Conservation (phyloP, 208 protist species). For the Trypanosoma theileri region DNA sequence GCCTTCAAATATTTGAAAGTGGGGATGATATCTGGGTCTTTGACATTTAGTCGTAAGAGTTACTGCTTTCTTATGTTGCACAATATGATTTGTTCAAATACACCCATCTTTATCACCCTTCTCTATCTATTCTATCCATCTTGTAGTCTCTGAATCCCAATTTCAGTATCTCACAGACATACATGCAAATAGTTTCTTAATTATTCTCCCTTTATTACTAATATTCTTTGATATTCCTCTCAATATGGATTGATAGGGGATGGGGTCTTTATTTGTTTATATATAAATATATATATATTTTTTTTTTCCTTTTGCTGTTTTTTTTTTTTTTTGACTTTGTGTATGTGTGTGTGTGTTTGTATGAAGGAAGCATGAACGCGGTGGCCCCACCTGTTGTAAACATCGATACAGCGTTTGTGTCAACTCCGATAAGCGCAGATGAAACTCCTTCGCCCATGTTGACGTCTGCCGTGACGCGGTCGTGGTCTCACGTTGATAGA, state of each 20-base stretch:
- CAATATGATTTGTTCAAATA: not conserved
- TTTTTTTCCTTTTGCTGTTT: slow-evolving; percentile 18
- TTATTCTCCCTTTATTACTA: not conserved
- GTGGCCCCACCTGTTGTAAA: slow-evolving; percentile 9
- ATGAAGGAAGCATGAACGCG: not conserved
- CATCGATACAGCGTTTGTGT: not conserved
- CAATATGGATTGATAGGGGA: too few relatives aligned
- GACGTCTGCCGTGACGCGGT: slow-evolving; percentile 76
- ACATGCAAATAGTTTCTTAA: not conserved
- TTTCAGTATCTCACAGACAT: too few relatives aligned
- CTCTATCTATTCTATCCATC: slow-evolving; percentile 5
- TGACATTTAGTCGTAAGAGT: slow-evolving; percentile 9
- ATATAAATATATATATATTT: too few relatives aligned
- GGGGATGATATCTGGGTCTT: slow-evolving; percentile 1
- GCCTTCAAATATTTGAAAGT: slow-evolving; percentile 7
- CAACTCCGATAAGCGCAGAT: not conserved
- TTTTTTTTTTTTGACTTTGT: slow-evolving; percentile 7
- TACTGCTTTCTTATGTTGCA: slow-evolving; percentile 10
- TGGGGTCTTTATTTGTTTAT: too few relatives aligned
- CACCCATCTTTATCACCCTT: not conserved
- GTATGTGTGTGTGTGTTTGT: not conserved
- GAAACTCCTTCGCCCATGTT: slow-evolving; percentile 26
- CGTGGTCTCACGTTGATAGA: slow-evolving; percentile 77
- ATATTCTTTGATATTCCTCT: too few relatives aligned
- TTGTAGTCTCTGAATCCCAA: not conserved